A percentile compares a stretch with the other conserved stretches of the same genome.
These are phyloP conservation scores for Basidiobolus meristosporus DNA, from an alignment of 371 early-diverging fungal species.

Conservation along the genomic window DNA sequence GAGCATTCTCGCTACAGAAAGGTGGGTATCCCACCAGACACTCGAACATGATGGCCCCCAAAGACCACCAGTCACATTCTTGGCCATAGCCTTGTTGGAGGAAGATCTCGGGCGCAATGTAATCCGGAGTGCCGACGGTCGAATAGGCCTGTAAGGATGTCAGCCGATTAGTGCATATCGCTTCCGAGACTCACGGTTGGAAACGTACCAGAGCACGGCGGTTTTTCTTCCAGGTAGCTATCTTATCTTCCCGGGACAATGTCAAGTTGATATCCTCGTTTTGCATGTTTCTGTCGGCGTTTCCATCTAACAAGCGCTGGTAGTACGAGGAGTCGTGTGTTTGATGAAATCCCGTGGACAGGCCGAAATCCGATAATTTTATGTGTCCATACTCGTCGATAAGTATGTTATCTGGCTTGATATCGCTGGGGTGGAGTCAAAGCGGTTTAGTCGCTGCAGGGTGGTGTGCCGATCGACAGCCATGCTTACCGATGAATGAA, in stretches of 20 bases:
- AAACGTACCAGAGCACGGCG: slow-evolving; percentile 47
- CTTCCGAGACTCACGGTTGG: not conserved
- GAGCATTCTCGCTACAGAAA: slow-evolving; percentile 86
- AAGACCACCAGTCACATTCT: slow-evolving; percentile 98
- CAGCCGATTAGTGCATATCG: not conserved
- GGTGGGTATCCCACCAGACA: slow-evolving; percentile 96
- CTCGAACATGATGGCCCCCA: slow-evolving; percentile 99
- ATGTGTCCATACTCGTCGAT: slow-evolving; percentile 72
- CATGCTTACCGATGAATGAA: slow-evolving; percentile 82
- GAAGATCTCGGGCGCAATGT: slow-evolving; percentile 95
- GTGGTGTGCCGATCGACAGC: not conserved
- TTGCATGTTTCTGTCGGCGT: slow-evolving; percentile 9
- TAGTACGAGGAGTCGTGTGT: slow-evolving; percentile 93
- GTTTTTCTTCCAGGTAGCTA: slow-evolving; percentile 95
- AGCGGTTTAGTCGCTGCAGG: not conserved
- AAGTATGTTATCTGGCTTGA: slow-evolving; percentile 77
- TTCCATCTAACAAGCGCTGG: slow-evolving; percentile 44
- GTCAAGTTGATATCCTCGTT: slow-evolving; percentile 60
- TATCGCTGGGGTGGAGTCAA: slow-evolving; percentile 26
- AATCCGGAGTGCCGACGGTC: slow-evolving; percentile 95
- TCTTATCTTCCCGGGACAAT: slow-evolving; percentile 53
- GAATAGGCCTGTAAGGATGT: slow-evolving; percentile 40
- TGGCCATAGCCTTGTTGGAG: slow-evolving; percentile 86
- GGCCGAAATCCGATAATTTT: slow-evolving; percentile 91
- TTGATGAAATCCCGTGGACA: slow-evolving; percentile 96